These are phyloP conservation scores for Trypanosomatidae sp. DNA, from an alignment of 208 protist species.

Conservation along the genomic window DNA sequence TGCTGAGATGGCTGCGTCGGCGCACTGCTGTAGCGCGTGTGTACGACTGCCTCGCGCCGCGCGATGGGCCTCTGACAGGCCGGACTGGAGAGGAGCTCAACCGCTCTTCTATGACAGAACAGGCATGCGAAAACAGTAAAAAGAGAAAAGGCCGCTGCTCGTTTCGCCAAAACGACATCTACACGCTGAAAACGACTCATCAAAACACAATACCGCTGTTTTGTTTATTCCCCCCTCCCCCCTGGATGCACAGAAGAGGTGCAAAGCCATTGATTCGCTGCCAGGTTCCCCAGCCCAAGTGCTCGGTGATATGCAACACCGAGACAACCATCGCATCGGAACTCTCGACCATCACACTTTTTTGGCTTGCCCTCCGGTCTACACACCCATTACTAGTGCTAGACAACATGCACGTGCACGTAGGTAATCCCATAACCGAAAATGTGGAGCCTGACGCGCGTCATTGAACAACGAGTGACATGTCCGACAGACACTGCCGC, in stretches of 20 bases:
- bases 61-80: not conserved
- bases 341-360: not conserved
- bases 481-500: not conserved
- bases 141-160: not conserved
- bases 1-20: not conserved
- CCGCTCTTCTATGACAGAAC: not conserved
- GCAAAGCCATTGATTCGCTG: not conserved
- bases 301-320: not conserved
- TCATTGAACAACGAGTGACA: not conserved
- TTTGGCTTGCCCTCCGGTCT: not conserved
- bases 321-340: not conserved
- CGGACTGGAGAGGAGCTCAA: not conserved
- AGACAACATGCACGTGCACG: not conserved
- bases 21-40: not conserved
- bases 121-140: not conserved
- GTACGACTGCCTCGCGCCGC: not conserved
- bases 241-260: not conserved
- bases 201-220: not conserved
- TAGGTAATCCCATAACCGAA: not conserved
- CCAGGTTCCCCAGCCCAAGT: not conserved
- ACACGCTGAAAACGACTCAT: not conserved
- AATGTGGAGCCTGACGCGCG: not conserved
- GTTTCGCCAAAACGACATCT: not conserved
- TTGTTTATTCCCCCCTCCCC: too few species aligned
- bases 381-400: not conserved